Evolutionary conservation across 2,329 filamentous ascomycete genomes (phyloP), one percentile per base, ranked within the genome.

Genomic region (Ascochyta rabiei): DNA sequence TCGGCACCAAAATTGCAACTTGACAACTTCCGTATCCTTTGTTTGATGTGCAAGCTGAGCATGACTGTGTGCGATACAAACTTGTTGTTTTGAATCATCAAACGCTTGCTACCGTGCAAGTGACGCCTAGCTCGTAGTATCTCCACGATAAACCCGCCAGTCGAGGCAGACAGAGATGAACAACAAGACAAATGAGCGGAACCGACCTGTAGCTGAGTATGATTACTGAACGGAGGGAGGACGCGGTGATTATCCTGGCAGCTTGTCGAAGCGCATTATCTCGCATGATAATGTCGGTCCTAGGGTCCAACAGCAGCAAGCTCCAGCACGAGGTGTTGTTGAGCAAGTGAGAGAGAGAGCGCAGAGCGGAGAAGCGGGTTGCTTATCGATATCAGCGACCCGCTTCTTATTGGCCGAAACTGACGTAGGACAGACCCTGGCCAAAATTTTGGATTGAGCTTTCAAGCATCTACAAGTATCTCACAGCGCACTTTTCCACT

Each of bases 401-500:
- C 42, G 41, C 52, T 19, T 42, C 40, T 41, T 19, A 55, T 55
- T 55, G 52, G 52, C 18, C 26, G 16, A 44, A 28, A 38, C 52
- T 55, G 52, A 55, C 52, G 52, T 55, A 46, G 52, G 41, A 49
- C 33, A 39, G 46, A 46, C 35, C 46, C 52, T 31, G 26, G 48
- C 34, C 42, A 42, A 55, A 55, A 55, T 54, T 49, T 46, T 40
- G 49, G 39, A 19, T 31, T 44, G 24, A 49, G 39, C 31, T 34
- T 19, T 37, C 44, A 35, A 53, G 26, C 40, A 33, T 38, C 43
- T 19, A 33, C 44, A 35, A 53, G 26, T 38, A 33, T 38, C 43
- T 46, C 51, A 48, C 41, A 50, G 30, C 61, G 64, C 51, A 60
- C n/a, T 52, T 16, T 37, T 48, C 37, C 44, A 49, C 58, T 21